Evolutionary conservation across 2,329 filamentous ascomycete species (phyloP), one percentile per base, ranked within the genome.

Genomic region (Rhexocercosporidium sp.): DNA sequence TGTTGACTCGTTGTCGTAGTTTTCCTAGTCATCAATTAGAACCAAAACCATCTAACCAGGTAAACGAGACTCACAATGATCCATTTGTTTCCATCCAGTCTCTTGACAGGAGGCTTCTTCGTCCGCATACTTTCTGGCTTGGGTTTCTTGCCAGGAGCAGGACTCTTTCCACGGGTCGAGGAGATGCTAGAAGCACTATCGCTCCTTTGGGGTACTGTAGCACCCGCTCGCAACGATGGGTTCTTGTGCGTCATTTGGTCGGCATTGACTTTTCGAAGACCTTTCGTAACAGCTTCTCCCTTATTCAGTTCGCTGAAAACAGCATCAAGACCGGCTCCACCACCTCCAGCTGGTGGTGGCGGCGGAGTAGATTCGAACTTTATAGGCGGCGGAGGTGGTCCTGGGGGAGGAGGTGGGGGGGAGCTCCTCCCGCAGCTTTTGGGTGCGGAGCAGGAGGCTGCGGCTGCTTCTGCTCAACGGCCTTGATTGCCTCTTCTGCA

Each of bases 181-280:
- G 81, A 79, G 47, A 83, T 82, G 67, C 84, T 85, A 25, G 85
- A 86, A 31, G 80, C 79, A 57, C 82, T 82, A 62, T 83, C 81
- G 63, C 84, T 85, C 66, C 85, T 81, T 66, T 84, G 84, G 1
- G 92, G 85, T 3, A 95, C 92, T 1, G 88, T 86, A 14, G 92
- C 91, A 68, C 84, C 84, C 27, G 92, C 87, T 70, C 96, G 90
- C 66, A 99, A 84, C 11, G 90, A 88, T 16, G 96, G 96, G 81
- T 99, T 99, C 84, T 98, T 98, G 82, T 99, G 96, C 68, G 96
- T 99, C 95, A 97, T 97, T 79, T 98, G 86, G 63, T 92, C 96
- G 77, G 90, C 91, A 81, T 97, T 95, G 59, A 99, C 96, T 83
- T 97, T 99, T 72, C 92, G 91, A 41, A 99, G 85, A 37, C 92